Evolutionary conservation across 108 stramenopile species (phyloP), one percentile per base, ranked within the genome.

Genomic region (Pseudonitzschia delicatissima): DNA sequence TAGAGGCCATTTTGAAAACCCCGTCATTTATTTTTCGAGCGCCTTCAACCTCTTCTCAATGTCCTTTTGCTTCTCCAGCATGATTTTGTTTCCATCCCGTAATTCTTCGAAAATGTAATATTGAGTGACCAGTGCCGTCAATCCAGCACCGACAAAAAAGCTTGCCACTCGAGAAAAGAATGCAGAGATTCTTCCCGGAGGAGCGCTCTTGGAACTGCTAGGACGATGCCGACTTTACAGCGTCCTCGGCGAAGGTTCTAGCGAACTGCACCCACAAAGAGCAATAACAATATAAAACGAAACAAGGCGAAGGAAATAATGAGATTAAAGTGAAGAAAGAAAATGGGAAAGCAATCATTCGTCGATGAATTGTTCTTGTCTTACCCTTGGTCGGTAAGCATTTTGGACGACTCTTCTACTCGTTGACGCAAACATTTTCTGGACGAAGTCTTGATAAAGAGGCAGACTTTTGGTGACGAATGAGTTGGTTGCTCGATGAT

Each of bases 141-240:
- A 53, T 5, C 87, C 92, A 0, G 92, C 92, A 8, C 92, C 92
- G 9, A 87, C 86, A 25, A 90, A 66, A 66, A 93, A 90, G 21
- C 83, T 85, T 3, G 67, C 63, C n/a, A 82, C 39, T 39, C 77
- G 66, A 45, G 69, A 53, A 2, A 71, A 58, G n/a, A 81, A 66
- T 5, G 31, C 53, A n/a, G 31, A 33, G 15, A 55, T 55, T 32
- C 53, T 25, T 21, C 80, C 80, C 28, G 72, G 71, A 27, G 64
- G 58, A 23, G 32, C 21, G 71, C n/a, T 44, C 48, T 1, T 17
- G 68, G 49, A 34, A 28, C 52, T 20, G 47, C 44, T 45, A 53
- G 39, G 57, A 12, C 1, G 51, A 23, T 52, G 51, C 51, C 20
- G 51, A 29, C 3, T 57, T 57, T 31, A 17, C 11, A 3, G 60